Conservation (phyloP, 371 early-diverging fungal species). For the Mortierella polycephala region DNA sequence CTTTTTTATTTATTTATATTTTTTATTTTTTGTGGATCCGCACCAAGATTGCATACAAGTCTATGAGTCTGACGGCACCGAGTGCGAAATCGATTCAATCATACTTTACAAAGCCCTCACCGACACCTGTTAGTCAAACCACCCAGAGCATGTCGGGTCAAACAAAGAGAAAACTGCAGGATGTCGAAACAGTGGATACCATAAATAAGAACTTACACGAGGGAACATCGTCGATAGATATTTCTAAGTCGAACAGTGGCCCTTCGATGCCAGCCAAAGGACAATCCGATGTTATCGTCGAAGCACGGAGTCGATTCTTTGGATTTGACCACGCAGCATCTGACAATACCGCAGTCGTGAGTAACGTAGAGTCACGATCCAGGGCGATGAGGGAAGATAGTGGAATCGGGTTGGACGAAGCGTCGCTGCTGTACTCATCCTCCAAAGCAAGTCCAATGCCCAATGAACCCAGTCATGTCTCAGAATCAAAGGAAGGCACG, state of each 20-base stretch:
- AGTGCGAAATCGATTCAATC: conserved; percentile 24
- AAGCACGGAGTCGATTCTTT: conserved; percentile 44
- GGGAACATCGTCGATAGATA: neutral
- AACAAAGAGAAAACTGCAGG: neutral
- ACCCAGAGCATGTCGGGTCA: neutral
- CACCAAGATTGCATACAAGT: neutral
- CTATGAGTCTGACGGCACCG: neutral
- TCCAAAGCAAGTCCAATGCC: too few relatives aligned
- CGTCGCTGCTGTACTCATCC: neutral
- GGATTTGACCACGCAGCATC: conserved; percentile 13
- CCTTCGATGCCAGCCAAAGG: neutral
- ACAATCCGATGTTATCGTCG: conserved; percentile 7
- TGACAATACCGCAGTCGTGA: neutral
- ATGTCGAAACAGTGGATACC: neutral
- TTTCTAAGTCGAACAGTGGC: neutral
- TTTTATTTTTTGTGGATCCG: neutral
- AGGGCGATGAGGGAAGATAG: conserved; percentile 32
- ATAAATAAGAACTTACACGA: conserved; percentile 6
- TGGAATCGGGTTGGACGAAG: conserved; percentile 37
- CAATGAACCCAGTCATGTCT: neutral
- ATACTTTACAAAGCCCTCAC: conserved; percentile 19
- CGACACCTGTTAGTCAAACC: neutral
- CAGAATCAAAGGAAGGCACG: neutral
- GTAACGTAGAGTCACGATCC: neutral
- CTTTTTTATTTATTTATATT: neutral